A percentile compares a stretch with the other conserved stretches of the same genome.
These are phyloP conservation scores for Apiospora saccharicola DNA, from an alignment of 2,329 filamentous ascomycete genomes.

Conservation along the genomic window DNA sequence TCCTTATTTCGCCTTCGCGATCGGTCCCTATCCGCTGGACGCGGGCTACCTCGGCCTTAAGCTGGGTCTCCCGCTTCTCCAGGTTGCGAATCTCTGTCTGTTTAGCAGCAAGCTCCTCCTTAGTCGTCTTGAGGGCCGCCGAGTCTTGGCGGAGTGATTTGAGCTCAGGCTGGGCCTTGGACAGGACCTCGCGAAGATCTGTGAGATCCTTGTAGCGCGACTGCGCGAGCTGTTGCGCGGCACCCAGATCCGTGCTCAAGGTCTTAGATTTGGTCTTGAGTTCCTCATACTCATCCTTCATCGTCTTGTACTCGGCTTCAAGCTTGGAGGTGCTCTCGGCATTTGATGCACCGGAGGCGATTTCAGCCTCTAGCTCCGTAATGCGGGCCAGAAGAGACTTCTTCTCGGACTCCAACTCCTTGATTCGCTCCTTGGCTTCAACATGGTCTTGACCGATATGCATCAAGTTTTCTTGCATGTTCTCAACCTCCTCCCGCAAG, in stretches of 20 bases:
- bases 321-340: conserved; percentile 61
- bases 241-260: conserved; percentile 83
- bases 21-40: conserved; percentile 75
- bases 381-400: conserved; percentile 69
- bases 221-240: conserved; percentile 85
- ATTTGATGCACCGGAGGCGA: conserved; percentile 50
- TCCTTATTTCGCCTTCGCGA: conserved; percentile 79
- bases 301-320: conserved; percentile 64
- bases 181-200: conserved; percentile 79
- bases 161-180: conserved; percentile 87
- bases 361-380: conserved; percentile 73
- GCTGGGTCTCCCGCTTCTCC: conserved; percentile 82
- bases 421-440: conserved; percentile 78
- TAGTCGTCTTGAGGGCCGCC: conserved; percentile 73
- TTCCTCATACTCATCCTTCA: conserved; percentile 67
- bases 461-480: conserved; percentile 79
- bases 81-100: conserved; percentile 72
- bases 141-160: conserved; percentile 80
- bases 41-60: conserved; percentile 75
- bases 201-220: conserved; percentile 87
- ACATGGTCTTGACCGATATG: conserved; percentile 85
- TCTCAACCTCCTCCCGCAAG: conserved; percentile 85
- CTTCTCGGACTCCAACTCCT: conserved; percentile 76
- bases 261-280: conserved; percentile 73
- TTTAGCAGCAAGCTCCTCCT: conserved; percentile 73